phyloP scores from a whole-genome alignment of 192 early-diverging fungal species.

The Chytriomyces sp. region DNA sequence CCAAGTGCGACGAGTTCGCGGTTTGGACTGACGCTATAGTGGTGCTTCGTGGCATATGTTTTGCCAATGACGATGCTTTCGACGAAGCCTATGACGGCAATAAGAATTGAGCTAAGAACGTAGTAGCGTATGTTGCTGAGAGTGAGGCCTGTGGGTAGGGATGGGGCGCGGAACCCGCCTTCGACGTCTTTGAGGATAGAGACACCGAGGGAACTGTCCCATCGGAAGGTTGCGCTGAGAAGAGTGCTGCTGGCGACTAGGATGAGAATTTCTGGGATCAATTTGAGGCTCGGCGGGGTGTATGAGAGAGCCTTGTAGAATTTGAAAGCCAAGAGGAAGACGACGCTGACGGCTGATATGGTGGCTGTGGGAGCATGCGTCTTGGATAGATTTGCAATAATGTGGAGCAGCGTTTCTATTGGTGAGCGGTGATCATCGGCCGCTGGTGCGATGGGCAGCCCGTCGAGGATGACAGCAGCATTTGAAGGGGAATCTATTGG shows the following conservation, averaged over 20 bases:
- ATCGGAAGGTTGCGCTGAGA: conserved; percentile 63
- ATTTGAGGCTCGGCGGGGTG: conserved; percentile 57
- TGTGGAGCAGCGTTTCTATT: conserved; percentile 71
- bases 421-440: conserved; percentile 64
- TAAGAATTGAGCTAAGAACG: conserved; percentile 81
- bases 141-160: conserved; percentile 60
- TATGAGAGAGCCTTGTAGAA: conserved; percentile 49
- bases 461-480: conserved; percentile 6
- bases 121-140: conserved; percentile 65
- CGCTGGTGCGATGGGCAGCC: not conserved
- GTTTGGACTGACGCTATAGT: conserved; percentile 91
- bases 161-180: conserved; percentile 53
- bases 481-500: not conserved
- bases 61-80: conserved; percentile 95
- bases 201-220: conserved; percentile 70
- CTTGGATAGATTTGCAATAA: conserved; percentile 65
- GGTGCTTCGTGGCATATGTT: conserved; percentile 87
- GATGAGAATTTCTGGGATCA: conserved; percentile 90
- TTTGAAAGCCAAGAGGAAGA: conserved; percentile 65
- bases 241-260: conserved; percentile 77
- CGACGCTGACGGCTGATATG: conserved; percentile 70
- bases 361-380: conserved; percentile 70
- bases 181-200: conserved; percentile 78
- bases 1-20: conserved; percentile 96
- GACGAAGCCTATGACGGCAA: conserved; percentile 96